Conservation (phyloP, 306 rosid species). For the Pyrus betulifolia region DNA sequence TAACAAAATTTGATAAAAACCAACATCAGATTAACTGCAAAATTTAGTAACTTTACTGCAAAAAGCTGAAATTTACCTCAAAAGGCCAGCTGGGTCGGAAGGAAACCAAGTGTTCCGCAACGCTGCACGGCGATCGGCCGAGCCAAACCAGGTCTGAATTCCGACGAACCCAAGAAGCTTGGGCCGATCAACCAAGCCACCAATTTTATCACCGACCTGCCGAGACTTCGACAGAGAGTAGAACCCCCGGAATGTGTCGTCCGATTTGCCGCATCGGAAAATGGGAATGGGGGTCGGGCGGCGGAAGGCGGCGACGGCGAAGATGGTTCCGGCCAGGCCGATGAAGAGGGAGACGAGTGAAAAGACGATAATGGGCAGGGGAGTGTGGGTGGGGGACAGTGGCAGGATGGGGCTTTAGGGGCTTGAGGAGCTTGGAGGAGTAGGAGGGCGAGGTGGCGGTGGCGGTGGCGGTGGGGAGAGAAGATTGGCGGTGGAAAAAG, state of each 20-base stretch:
- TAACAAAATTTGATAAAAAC: not conserved
- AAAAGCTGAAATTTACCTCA: conserved; percentile 4
- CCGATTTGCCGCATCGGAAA: conserved; percentile 33
- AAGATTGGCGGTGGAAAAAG: conserved; percentile 18
- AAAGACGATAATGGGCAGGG: conserved; percentile 16
- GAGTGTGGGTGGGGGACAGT: not conserved
- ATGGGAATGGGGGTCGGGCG: conserved; percentile 17
- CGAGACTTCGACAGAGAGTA: conserved; percentile 8
- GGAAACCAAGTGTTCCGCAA: conserved; percentile 32
- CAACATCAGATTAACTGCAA: not conserved
- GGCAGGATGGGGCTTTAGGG: conserved; percentile 9
- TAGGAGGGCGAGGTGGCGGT: conserved; percentile 5
- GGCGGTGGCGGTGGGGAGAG: conserved; percentile 2
- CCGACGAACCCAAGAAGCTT: conserved; percentile 37
- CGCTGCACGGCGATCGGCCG: conserved; percentile 26
- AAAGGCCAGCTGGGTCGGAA: conserved; percentile 19
- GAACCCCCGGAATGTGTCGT: conserved; percentile 24
- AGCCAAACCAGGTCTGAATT: conserved; percentile 20
- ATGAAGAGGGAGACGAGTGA: conserved; percentile 20
- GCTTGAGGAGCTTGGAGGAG: conserved; percentile 23
- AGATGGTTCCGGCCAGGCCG: conserved; percentile 24
- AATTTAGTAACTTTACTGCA: not conserved
- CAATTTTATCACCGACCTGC: not conserved
- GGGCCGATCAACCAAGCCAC: conserved; percentile 24
- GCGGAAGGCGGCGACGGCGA: conserved; percentile 19